Evolutionary conservation across 441 rosid species (phyloP), one percentile per base, ranked within the genome.

Genomic region (Bruguiera hainesii): DNA sequence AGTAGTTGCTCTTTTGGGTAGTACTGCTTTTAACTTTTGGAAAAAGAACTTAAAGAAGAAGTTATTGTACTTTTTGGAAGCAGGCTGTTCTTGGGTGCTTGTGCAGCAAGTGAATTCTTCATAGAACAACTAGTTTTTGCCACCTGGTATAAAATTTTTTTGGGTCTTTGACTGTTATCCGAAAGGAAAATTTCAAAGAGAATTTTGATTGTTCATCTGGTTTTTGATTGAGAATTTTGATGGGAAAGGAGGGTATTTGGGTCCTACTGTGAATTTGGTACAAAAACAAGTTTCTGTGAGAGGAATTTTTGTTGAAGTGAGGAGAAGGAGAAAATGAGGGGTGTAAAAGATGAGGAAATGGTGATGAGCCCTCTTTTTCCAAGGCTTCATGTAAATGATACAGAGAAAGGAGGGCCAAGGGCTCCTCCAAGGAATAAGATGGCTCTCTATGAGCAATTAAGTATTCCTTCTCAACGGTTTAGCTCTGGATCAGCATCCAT

Each of bases 381-480:
- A 10, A 70, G 97, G 66, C 87, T 94, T 73, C 96, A 87, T 68
- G 93, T 91, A 67, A 88, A 89, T 56, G 98, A 91, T 82, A 73
- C 96, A 48, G 97, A 85, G 55, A 87, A 85, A 79, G 92, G 96
- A 75, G 96, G 98, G 55, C 96, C 91, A 48, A 89, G 93, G 73
- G 96, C 96, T 35, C 97, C 98, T 69, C 96, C 98, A 21, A 85
- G 97, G 80, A 94, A 91, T 79, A 91, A 94, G 83, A 94, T 94
- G 98, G 98, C 98, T 67, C 89, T 88, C 23, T 91, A 91, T 76
- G 98, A 94, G 71, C 97, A 91, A 57, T 87, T 94, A 53, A 84
- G 89, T 70, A 79, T 88, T 31, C 96, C 97, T 71, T 84, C 95
- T 65, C 96, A 87, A 65, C 86, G 85, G 75, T 79, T 83, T 70